Evolutionary conservation across 2,329 filamentous ascomycete genomes (phyloP).

Genomic region (Byssoonygena ceratinophila): DNA sequence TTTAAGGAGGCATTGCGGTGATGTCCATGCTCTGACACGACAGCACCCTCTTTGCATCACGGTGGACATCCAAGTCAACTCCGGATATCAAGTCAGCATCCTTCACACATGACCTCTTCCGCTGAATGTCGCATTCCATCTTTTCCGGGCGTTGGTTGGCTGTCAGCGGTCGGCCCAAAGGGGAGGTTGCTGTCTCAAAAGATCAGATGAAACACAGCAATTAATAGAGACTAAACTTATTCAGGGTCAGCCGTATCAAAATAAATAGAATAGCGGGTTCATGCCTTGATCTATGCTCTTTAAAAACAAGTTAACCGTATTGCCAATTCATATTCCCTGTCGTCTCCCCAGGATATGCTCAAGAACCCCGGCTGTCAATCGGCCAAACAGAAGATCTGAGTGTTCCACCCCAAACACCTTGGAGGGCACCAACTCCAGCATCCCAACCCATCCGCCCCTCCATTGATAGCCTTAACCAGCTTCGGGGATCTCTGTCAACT

Average conservation of each 20-base stretch:
- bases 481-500: not conserved
- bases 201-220: constrained; percentile 9
- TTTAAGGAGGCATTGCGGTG: not conserved
- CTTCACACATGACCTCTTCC: not conserved
- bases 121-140: not conserved
- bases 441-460: not conserved
- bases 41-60: not conserved
- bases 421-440: not conserved
- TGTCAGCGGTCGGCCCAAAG: not conserved
- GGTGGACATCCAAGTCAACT: not conserved
- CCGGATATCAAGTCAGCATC: not conserved
- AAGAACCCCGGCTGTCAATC: constrained; percentile 6
- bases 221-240: constrained; percentile 4
- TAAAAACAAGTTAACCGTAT: constrained; percentile 3
- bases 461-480: not conserved
- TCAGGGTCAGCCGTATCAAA: constrained; percentile 6
- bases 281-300: not conserved
- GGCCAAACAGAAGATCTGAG: constrained; percentile 4
- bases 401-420: constrained; percentile 4
- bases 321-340: not conserved
- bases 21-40: not conserved
- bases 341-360: not conserved
- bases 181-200: constrained; percentile 7
- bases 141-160: not conserved
- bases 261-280: not conserved